Evolutionary conservation across 306 rosid species (phyloP).

Genomic region (Psophocarpus tetragonolobus): DNA sequence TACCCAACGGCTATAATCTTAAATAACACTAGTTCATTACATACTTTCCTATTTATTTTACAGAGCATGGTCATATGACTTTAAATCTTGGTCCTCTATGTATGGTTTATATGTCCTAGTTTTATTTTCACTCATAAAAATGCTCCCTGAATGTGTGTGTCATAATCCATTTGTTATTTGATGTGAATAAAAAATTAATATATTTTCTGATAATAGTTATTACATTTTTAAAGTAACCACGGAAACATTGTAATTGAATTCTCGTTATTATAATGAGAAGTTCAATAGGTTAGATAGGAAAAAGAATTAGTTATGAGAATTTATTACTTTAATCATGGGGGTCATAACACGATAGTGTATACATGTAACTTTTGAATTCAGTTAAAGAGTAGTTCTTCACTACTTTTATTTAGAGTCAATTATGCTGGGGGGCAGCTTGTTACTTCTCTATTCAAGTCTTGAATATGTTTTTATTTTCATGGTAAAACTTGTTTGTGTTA

Average conservation of each 20-base stretch:
- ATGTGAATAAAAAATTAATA: background rate
- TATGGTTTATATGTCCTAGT: background rate
- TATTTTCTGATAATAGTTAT: background rate
- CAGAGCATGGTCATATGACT: background rate
- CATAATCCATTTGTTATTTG: background rate
- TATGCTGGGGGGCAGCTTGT: background rate
- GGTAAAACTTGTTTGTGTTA: conserved; percentile 15
- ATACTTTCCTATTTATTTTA: background rate
- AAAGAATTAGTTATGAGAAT: background rate
- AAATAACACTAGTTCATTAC: background rate
- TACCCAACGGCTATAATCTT: background rate
- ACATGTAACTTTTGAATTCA: background rate
- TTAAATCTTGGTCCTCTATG: background rate
- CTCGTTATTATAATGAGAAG: background rate
- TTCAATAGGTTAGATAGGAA: background rate
- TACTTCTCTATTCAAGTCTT: background rate
- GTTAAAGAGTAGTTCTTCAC: background rate
- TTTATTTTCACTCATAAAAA: background rate
- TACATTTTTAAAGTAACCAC: background rate
- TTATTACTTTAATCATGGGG: background rate
- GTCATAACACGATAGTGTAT: background rate
- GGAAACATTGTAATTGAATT: background rate
- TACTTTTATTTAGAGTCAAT: background rate
- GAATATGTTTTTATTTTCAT: background rate
- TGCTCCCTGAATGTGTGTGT: background rate